Base-by-base conservation (phyloP, 345 rosid species). In the Limnanthes douglasii region DNA sequence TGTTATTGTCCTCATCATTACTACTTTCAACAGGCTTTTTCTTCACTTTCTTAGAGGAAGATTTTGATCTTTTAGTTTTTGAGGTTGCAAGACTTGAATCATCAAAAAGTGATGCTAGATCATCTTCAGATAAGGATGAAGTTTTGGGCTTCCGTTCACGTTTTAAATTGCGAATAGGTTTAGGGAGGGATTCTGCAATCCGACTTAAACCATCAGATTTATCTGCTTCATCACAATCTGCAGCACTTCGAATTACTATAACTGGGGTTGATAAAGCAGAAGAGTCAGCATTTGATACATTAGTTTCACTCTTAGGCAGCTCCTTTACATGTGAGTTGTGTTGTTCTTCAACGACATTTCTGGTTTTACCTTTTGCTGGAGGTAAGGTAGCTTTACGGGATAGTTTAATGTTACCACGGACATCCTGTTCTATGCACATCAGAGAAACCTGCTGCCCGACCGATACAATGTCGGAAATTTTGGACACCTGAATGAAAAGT, bases 391-490 rank as follows among this genome's bases (percentile, higher is more conserved):
- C 74, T 60, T 72, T 88, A 46, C 61, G 86, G 43, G 98, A 88
- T 33, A 88, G 44, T 53, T 83, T 88, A 43, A 88, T 77, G 62
- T 88, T 83, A 46, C 98, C 98, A 28, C 94, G 93, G 30, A 88
- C 92, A 62, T 88, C 98, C 37, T 68, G 86, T 33, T 78, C 95
- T 27, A 84, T 74, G 64, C 98, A 90, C 92, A 47, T 70, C 65
- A 72, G 43, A 34, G 84, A 63, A 48, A 90, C 60, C 57, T 66
- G 66, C 77, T 84, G 72, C 43, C 95, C 95, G 21, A 77, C 56
- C 32, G 73, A 57, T 46, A 90, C 55, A 31, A 74, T 67, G 48
- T 90, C 98, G 43, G 94, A 69, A 54, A 90, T 66, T 41, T 69
- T 75, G 24, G 84, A 32, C 15, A 80, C 86, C 98, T 90, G 92